These are phyloP conservation scores for Adiantum capillusveneris DNA, from an alignment of 75 land plant genomes.

Conservation along the genomic window DNA sequence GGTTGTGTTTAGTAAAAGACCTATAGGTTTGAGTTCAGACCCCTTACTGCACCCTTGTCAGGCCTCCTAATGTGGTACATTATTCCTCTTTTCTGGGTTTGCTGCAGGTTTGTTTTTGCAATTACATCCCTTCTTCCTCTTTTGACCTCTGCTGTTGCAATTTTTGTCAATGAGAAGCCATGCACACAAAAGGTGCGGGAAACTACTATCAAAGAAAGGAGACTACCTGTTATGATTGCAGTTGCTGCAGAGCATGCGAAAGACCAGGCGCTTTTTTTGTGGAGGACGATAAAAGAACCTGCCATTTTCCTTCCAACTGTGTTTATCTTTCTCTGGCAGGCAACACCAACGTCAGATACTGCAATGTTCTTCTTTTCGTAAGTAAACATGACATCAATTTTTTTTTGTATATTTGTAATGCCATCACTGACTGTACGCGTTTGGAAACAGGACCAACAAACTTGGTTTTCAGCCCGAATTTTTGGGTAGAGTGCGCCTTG, in stretches of 20 bases:
- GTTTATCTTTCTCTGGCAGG: constrained; percentile 95
- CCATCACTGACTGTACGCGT: too few species aligned
- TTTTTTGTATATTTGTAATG: too few species aligned
- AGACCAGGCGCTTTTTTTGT: constrained; percentile 34
- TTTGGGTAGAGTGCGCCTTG: constrained; percentile 90
- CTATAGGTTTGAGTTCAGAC: too few species aligned
- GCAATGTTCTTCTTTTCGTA: constrained; percentile 99
- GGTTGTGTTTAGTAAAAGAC: too few species aligned
- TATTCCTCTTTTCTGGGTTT: background rate
- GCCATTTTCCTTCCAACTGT: constrained; percentile 82
- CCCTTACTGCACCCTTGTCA: too few species aligned
- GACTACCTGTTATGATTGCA: too few species aligned
- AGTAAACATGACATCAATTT: constrained; percentile 13
- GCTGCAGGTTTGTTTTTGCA: constrained; percentile 92
- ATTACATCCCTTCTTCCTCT: constrained; percentile 85
- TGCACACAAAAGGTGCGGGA: background rate
- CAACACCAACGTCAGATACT: constrained; percentile 94
- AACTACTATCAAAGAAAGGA: too few species aligned
- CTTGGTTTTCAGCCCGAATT: constrained; percentile 94
- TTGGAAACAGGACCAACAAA: constrained; percentile 70
- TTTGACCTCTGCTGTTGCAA: constrained; percentile 87
- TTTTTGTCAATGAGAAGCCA: constrained; percentile 79
- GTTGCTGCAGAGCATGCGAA: too few species aligned
- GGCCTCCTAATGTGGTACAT: too few species aligned
- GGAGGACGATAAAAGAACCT: constrained; percentile 77